Percentiles rank a stretch among this genome's conserved stretches.
Evolutionary conservation across 1,139 yeast species (phyloP).

Genomic region (Hanseniaspora sp.): DNA sequence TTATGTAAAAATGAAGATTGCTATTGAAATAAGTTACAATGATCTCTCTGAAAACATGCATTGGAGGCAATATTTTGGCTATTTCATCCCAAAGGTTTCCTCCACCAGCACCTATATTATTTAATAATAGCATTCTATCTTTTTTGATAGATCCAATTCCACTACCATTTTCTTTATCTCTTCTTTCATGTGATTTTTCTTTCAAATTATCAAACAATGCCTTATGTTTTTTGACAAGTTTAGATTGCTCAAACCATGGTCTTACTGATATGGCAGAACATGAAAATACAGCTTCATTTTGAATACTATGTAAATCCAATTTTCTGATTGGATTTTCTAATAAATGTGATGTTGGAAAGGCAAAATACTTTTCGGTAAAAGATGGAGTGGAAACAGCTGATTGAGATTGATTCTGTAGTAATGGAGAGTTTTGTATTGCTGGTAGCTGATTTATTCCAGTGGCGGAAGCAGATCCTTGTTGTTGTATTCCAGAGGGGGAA

Average conservation of each 20-base stretch:
- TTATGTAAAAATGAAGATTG: constrained; percentile 3
- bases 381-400: background rate
- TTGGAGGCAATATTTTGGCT: constrained; percentile 2
- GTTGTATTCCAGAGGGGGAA: too few relatives aligned
- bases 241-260: constrained; percentile 15
- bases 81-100: constrained; percentile 5
- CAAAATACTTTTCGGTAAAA: constrained; percentile 11
- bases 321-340: constrained; percentile 12
- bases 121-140: constrained; percentile 7
- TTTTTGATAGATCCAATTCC: constrained; percentile 10
- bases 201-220: constrained; percentile 9
- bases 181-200: constrained; percentile 3
- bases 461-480: too few relatives aligned
- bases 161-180: constrained; percentile 7
- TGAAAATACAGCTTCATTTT: constrained; percentile 7
- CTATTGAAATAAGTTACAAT: constrained; percentile 12
- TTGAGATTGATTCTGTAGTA: background rate
- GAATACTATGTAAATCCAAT: background rate
- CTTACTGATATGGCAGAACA: constrained; percentile 9
- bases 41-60: constrained; percentile 8
- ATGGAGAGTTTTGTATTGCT: background rate
- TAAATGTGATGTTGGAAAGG: background rate
- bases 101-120: background rate
- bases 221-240: constrained; percentile 8
- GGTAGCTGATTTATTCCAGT: too few relatives aligned